Base-by-base conservation (phyloP, 129 eudicot species). In the Flaveria ramosissima region DNA sequence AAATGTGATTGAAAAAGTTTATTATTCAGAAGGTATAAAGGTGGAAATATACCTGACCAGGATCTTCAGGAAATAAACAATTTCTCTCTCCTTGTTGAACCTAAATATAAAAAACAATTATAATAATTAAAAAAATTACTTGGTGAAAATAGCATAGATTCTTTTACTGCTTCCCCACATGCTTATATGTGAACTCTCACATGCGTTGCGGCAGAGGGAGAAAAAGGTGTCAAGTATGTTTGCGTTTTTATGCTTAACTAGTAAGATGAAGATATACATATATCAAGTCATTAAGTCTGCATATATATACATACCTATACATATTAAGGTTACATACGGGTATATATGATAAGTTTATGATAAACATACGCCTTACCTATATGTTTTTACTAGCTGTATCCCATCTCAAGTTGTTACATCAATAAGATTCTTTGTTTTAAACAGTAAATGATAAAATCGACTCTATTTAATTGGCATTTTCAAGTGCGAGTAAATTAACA, bases 41-140 rank as follows among this genome's bases (percentile, higher is more conserved):
- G 65, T 64, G 27, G 17, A 16, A 26, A 79, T 77, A 76, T 89
- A 92, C 97, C 93, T 89, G 97, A 75, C 97, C 96, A 84, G 97
- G 97, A 82, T 92, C 97, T 77, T 92, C 96, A 78, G 97, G 97
- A 82, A 89, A 92, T 86, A 92, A 84, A 79, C 93, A 87, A 83
- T 89, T 92, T 68, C 85, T 88, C 80, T 92, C 93, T 64, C 90
- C 92, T 85, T 86, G 92, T 85, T 86, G 90, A 88, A 71, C 89
- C 93, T 87, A 73, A 70, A 71, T 36, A 78, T 50, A 9, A 27
- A 60, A 17, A 73, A n/a, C 9, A n/a, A 36, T 6, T 57, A 24
- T 19, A 9, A 51, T 36, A 30, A 55, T 14, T 32, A 42, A 45
- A 74, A 47, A 47, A 1, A 68, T 27, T 57, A 16, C 0, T 60